These are phyloP conservation scores for Peronospora farinosa DNA, from an alignment of 352 stramenopile species.

Conservation along the genomic window DNA sequence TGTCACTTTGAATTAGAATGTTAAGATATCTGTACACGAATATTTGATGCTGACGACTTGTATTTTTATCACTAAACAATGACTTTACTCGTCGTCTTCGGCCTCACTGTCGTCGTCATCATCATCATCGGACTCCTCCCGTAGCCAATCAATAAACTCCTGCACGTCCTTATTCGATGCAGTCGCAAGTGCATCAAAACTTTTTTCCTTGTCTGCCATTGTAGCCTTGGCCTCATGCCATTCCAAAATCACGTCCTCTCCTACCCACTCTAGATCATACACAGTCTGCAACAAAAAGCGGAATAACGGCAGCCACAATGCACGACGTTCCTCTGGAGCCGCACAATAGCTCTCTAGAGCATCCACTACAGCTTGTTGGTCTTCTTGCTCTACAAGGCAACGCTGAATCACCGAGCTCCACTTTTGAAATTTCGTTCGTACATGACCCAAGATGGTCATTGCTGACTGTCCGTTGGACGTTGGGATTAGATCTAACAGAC, in stretches of 20 bases:
- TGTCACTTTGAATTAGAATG: not conserved
- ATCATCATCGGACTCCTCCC: slow-evolving; percentile 66
- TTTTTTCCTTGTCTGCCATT: slow-evolving; percentile 3
- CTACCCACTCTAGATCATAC: slow-evolving; percentile 90
- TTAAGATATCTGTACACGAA: too few relatives aligned
- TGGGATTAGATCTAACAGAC: slow-evolving; percentile 59
- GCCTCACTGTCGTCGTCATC: slow-evolving; percentile 46
- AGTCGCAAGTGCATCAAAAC: slow-evolving; percentile 25
- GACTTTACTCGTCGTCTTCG: slow-evolving; percentile 18
- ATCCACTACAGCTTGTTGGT: slow-evolving; percentile 55
- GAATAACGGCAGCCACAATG: slow-evolving; percentile 76
- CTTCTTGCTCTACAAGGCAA: slow-evolving; percentile 80
- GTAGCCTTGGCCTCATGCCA: slow-evolving; percentile 60
- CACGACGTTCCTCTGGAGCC: slow-evolving; percentile 35
- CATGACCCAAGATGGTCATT: slow-evolving; percentile 65
- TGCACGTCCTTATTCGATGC: slow-evolving; percentile 66
- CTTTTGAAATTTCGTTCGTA: slow-evolving; percentile 84
- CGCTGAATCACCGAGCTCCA: slow-evolving; percentile 89
- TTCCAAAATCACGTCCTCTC: slow-evolving; percentile 88
- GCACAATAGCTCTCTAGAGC: slow-evolving; percentile 57
- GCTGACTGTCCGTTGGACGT: slow-evolving; percentile 36
- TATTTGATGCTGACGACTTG: too few relatives aligned
- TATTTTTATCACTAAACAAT: not conserved
- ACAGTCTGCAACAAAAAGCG: slow-evolving; percentile 91
- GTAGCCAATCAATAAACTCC: slow-evolving; percentile 92